Percentiles rank a stretch among this genome's conserved stretches.
Conservation (phyloP, 2,329 filamentous ascomycete genomes). For the Cordyceps fumosorosea region DNA sequence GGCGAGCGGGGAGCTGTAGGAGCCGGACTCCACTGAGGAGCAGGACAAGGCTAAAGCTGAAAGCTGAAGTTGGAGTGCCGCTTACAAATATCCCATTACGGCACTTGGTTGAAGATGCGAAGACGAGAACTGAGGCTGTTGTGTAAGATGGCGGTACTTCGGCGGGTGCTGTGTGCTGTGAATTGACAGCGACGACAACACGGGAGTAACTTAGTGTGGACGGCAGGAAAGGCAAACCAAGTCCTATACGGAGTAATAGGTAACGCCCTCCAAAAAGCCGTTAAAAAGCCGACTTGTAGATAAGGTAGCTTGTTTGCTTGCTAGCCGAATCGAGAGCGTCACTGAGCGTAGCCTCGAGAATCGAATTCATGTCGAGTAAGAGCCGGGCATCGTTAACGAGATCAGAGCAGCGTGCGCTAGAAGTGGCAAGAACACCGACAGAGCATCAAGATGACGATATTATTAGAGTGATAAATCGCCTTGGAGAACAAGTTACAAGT, state of each 20-base stretch:
- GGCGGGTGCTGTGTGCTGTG: background rate
- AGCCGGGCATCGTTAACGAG: background rate
- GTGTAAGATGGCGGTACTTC: background rate
- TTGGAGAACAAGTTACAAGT: background rate
- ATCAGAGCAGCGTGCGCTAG: background rate
- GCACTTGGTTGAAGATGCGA: background rate
- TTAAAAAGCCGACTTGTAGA: background rate
- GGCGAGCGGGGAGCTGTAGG: background rate
- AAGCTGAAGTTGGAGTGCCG: background rate
- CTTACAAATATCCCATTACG: background rate
- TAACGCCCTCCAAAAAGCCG: background rate
- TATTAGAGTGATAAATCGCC: background rate
- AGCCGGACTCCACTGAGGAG: conserved; percentile 2
- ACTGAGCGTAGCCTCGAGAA: background rate
- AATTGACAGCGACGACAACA: background rate
- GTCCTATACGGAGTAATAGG: no score
- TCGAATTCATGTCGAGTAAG: background rate
- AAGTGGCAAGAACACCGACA: background rate
- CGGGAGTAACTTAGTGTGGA: background rate
- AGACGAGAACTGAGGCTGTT: background rate
- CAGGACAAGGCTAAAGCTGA: background rate
- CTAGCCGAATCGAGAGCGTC: conserved; percentile 3
- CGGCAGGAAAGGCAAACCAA: background rate
- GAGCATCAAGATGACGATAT: background rate
- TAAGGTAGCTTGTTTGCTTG: background rate